Evolutionary conservation across 75 land plant genomes (phyloP).

Genomic region (Gnetum montanum): DNA sequence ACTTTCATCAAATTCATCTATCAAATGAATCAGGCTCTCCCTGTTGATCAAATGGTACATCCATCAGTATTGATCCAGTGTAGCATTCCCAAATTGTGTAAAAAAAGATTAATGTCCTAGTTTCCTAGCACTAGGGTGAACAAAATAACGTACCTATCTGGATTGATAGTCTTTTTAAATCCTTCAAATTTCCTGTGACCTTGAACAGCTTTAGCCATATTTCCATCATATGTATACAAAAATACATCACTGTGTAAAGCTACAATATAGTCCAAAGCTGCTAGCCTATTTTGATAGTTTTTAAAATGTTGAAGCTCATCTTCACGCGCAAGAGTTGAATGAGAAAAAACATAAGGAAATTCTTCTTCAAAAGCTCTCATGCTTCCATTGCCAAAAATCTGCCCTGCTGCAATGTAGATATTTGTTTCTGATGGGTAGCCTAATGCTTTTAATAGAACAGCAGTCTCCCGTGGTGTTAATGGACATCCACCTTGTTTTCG

Average conservation of each 20-base stretch:
- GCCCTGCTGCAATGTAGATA: slow-evolving; percentile 89
- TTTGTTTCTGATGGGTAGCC: slow-evolving; percentile 66
- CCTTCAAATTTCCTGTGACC: slow-evolving; percentile 89
- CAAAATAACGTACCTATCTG: slow-evolving; percentile 58
- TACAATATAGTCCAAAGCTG: slow-evolving; percentile 75
- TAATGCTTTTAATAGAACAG: slow-evolving; percentile 70
- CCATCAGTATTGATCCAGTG: background rate
- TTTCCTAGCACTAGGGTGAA: background rate
- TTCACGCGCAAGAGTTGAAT: slow-evolving; percentile 53
- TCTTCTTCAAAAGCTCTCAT: slow-evolving; percentile 35
- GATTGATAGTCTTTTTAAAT: slow-evolving; percentile 69
- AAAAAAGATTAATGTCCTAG: background rate
- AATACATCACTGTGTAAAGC: slow-evolving; percentile 90
- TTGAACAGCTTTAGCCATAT: slow-evolving; percentile 95
- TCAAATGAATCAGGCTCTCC: slow-evolving; percentile 32
- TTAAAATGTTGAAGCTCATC: slow-evolving; percentile 59
- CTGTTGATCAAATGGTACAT: slow-evolving; percentile 17
- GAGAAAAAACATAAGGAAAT: slow-evolving; percentile 73
- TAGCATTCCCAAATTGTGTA: background rate
- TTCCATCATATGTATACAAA: slow-evolving; percentile 86
- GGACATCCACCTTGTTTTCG: slow-evolving; percentile 77
- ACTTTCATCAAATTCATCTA: slow-evolving; percentile 37
- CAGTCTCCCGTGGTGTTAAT: slow-evolving; percentile 78
- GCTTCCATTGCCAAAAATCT: slow-evolving; percentile 66
- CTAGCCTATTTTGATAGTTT: slow-evolving; percentile 62